Percentiles rank a stretch among this genome's conserved stretches.
Conservation (phyloP, 2,329 filamentous ascomycete genomes). For the Fusarium circinatum region DNA sequence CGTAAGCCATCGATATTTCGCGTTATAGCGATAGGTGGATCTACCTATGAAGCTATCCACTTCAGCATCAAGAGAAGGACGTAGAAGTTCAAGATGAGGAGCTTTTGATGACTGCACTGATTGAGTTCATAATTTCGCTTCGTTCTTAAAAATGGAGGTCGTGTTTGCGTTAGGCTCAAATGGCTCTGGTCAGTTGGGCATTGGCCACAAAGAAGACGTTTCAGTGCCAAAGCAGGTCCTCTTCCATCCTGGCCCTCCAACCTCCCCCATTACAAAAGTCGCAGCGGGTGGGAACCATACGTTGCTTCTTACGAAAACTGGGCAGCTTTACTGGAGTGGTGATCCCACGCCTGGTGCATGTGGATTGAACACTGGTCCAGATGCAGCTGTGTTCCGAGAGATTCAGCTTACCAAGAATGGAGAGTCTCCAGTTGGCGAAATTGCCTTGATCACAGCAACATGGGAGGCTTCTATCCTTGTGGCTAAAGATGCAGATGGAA, state of each 20-base stretch:
- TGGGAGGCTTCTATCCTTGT: slow-evolving; percentile 81
- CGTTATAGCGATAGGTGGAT: slow-evolving; percentile 40
- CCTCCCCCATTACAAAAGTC: slow-evolving; percentile 52
- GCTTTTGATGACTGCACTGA: background rate
- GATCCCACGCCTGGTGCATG: slow-evolving; percentile 66
- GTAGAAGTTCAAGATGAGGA: slow-evolving; percentile 5
- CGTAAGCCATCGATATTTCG: slow-evolving; percentile 27
- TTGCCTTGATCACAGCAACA: slow-evolving; percentile 71
- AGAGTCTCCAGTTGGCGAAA: slow-evolving; percentile 42
- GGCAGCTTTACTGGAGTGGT: slow-evolving; percentile 73
- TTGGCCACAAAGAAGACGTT: slow-evolving; percentile 77
- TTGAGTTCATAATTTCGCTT: slow-evolving; percentile 11
- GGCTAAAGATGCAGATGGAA: slow-evolving; percentile 55
- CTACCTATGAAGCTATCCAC: slow-evolving; percentile 38
- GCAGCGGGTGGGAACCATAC: slow-evolving; percentile 88
- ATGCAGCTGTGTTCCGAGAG: slow-evolving; percentile 53
- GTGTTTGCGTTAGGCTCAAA: slow-evolving; percentile 81
- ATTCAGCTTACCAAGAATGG: slow-evolving; percentile 49
- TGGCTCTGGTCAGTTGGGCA: slow-evolving; percentile 78
- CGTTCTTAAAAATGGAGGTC: slow-evolving; percentile 52
- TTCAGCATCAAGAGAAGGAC: slow-evolving; percentile 19
- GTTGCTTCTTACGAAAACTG: slow-evolving; percentile 71
- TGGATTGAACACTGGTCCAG: slow-evolving; percentile 52
- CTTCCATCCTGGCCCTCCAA: slow-evolving; percentile 59
- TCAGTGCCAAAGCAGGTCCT: slow-evolving; percentile 70